A percentile compares a stretch with the other conserved stretches of the same genome.
These are phyloP conservation scores for Scytalidium lignicola DNA, from an alignment of 2,329 filamentous ascomycete genomes.

Conservation along the genomic window DNA sequence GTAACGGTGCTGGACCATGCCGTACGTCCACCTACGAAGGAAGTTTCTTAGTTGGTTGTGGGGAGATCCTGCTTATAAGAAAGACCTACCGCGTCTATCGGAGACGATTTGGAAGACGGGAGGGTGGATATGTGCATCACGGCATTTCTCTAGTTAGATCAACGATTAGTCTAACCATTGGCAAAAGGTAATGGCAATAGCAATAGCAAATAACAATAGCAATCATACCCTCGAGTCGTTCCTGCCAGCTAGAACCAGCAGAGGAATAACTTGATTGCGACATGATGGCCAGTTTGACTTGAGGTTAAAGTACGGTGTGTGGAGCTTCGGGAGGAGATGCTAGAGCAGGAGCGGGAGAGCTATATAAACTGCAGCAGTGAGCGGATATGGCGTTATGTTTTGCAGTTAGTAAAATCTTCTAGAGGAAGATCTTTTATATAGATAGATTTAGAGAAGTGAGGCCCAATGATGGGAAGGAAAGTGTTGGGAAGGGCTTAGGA, in stretches of 20 bases:
- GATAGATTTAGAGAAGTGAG: neutral
- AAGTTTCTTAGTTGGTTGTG: neutral
- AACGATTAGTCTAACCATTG: constrained; percentile 16
- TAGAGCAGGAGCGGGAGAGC: constrained; percentile 5
- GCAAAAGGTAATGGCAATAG: no score
- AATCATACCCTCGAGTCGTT: constrained; percentile 32
- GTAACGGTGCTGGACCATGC: constrained; percentile 82
- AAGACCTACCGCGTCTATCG: constrained; percentile 62
- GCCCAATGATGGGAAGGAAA: constrained; percentile 1
- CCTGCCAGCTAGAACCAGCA: constrained; percentile 28
- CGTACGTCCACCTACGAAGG: constrained; percentile 68
- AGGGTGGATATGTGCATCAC: constrained; percentile 42
- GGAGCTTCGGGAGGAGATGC: constrained; percentile 13
- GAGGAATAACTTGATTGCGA: constrained; percentile 24
- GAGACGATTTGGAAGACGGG: constrained; percentile 68
- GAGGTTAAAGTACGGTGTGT: constrained; percentile 9
- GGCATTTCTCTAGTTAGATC: constrained; percentile 50
- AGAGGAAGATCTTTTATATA: constrained; percentile 27
- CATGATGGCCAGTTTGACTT: constrained; percentile 17
- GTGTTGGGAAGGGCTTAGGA: constrained; percentile 10
- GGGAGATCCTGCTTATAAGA: neutral
- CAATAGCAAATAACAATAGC: constrained; percentile 2
- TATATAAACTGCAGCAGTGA: neutral
- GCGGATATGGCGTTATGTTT: constrained; percentile 23
- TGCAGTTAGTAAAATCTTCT: constrained; percentile 16